Conservation (phyloP, 2,329 filamentous ascomycete species). For the Orbilia quercus region DNA sequence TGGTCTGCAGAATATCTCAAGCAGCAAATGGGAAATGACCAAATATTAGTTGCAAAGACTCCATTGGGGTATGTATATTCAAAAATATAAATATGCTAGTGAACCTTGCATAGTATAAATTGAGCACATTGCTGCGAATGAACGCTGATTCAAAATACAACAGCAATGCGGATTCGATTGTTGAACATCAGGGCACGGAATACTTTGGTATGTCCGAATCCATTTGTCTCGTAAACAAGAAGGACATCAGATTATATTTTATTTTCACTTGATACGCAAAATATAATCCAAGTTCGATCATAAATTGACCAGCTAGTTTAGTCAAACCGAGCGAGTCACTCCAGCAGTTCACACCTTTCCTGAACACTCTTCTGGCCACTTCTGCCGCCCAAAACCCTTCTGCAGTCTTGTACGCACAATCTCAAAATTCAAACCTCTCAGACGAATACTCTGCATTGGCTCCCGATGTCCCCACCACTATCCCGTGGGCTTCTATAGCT, state of each 20-base stretch:
- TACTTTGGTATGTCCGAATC: constrained; percentile 58
- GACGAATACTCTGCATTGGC: constrained; percentile 76
- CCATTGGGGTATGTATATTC: constrained; percentile 70
- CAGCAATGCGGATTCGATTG: constrained; percentile 61
- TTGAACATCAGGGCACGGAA: constrained; percentile 58
- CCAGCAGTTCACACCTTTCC: constrained; percentile 72
- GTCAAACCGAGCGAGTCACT: constrained; percentile 78
- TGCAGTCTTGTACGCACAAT: constrained; percentile 75
- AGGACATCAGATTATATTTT: too few species aligned
- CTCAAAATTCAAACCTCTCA: constrained; percentile 84
- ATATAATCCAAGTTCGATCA: too few species aligned
- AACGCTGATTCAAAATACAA: constrained; percentile 35
- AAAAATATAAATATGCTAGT: constrained; percentile 46
- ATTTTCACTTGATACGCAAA: too few species aligned
- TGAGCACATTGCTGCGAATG: not conserved
- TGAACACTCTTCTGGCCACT: constrained; percentile 64
- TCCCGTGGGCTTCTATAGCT: constrained; percentile 79
- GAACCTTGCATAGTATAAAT: constrained; percentile 6
- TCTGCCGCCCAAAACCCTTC: constrained; percentile 62
- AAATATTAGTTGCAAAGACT: constrained; percentile 82
- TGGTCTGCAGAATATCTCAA: constrained; percentile 75
- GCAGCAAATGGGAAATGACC: constrained; percentile 67
- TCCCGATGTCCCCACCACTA: constrained; percentile 71
- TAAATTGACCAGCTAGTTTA: constrained; percentile 59
- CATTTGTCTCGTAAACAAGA: too few species aligned